These are phyloP conservation scores for Ophiostoma ips DNA, from an alignment of 2,329 filamentous ascomycete genomes.

Conservation along the genomic window DNA sequence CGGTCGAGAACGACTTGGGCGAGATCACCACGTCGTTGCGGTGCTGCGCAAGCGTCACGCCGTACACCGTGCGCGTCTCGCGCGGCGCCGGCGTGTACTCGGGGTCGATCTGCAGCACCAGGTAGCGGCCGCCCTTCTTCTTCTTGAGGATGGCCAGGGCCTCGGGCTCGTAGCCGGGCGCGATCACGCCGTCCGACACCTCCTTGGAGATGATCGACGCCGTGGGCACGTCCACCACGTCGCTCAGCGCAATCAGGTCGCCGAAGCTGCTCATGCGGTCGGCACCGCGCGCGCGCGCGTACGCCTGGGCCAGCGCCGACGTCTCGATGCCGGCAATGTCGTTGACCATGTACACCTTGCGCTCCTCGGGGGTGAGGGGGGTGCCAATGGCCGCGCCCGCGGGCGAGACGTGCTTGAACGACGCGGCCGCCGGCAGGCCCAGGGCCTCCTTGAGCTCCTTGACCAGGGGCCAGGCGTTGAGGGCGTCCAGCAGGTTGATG, in stretches of 20 bases:
- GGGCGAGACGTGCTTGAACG: conserved; percentile 98
- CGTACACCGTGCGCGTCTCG: conserved; percentile 81
- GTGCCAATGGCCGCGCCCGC: conserved; percentile 91
- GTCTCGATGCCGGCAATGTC: conserved; percentile 81
- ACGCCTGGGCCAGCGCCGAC: conserved; percentile 81
- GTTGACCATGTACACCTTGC: conserved; percentile 96
- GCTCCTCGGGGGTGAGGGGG: conserved; percentile 72
- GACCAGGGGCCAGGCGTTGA: conserved; percentile 94
- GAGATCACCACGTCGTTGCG: conserved; percentile 85
- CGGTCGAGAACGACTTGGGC: conserved; percentile 69
- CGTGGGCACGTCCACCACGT: conserved; percentile 79
- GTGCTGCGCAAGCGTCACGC: conserved; percentile 74
- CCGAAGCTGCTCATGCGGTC: conserved; percentile 99
- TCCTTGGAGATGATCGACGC: conserved; percentile 97
- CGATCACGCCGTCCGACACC: conserved; percentile 93
- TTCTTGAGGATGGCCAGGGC: conserved; percentile 86
- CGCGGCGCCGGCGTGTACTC: conserved; percentile 67
- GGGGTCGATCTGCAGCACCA: conserved; percentile 88
- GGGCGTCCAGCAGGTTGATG: conserved; percentile 89
- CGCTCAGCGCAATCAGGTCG: conserved; percentile 86
- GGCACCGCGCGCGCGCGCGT: conserved; percentile 85
- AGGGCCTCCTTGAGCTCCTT: conserved; percentile 90
- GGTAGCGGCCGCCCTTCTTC: conserved; percentile 97
- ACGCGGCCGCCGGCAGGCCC: conserved; percentile 78
- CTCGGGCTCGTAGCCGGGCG: conserved; percentile 70